Base-by-base conservation (phyloP, 73 alveolate genomes). In the Paramecium primaurelia region DNA sequence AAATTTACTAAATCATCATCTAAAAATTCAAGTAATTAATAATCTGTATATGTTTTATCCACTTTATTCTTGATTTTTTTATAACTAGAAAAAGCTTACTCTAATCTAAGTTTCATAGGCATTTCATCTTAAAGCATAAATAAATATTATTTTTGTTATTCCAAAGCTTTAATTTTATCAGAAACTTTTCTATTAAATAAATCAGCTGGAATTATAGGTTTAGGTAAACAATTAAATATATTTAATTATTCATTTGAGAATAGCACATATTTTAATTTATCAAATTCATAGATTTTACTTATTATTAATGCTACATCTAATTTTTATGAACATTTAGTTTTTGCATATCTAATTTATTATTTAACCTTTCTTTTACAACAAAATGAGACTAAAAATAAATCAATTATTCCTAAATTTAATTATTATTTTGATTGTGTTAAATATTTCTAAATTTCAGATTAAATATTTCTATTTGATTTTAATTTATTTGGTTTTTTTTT, bases 241-340 rank as follows among this genome's bases (percentile, higher is more conserved):
- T 86, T 86, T 11, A 86, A 16, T 5, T 86, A 59, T 20, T 86
- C 87, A 26, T 58, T 28, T 12, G 60, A 47, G 20, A 86, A 59
- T 5, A 86, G 64, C 0, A 86, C 44, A 8, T 25, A 59, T 47
- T 86, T 86, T 32, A 86, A 18, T 60, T 86, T 86, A 12, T 86
- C 93, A 58, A 86, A 26, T 59, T 86, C 93, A 54, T 58, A 71
- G 14, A 86, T 36, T 36, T 86, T 87, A 25, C 73, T 87, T 22
- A 87, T 36, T 2, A 87, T 60, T 0, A 40, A 87, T 12, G 86
- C 38, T 18, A 87, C 89, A 64, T 87, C 93, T 44, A 87, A 64
- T 49, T 87, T 51, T 4, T 30, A 2, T 12, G 25, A 25, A 36
- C 71, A 38, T 60, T 87, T 34, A 3, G 42, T 32, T 36, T 44